These are phyloP conservation scores for Sphaerulina musiva DNA, from an alignment of 2,329 filamentous ascomycete species.

Conservation along the genomic window DNA sequence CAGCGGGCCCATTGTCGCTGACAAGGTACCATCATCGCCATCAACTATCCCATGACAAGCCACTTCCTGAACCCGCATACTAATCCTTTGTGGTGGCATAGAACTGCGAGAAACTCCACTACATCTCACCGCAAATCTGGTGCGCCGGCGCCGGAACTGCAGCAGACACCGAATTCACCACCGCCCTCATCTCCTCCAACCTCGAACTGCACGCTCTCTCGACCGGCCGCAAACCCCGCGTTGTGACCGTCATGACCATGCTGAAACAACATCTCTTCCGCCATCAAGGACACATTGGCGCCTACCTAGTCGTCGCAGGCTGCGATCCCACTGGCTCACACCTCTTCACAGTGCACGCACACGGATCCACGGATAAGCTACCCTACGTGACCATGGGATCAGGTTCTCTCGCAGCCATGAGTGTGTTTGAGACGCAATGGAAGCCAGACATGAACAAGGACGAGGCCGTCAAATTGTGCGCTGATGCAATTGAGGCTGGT, in stretches of 20 bases:
- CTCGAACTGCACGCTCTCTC: conserved; percentile 95
- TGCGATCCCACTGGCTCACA: conserved; percentile 93
- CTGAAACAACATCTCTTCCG: conserved; percentile 99
- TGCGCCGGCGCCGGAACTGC: conserved; percentile 96
- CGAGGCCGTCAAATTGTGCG: conserved; percentile 73
- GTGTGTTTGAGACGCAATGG: conserved; percentile 96
- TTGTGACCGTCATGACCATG: conserved; percentile 98
- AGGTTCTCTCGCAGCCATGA: conserved; percentile 93
- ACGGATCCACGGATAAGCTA: conserved; percentile 96
- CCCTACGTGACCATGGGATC: conserved; percentile 99
- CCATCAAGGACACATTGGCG: conserved; percentile 95
- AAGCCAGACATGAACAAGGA: conserved; percentile 68
- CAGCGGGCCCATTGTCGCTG: conserved; percentile 93
- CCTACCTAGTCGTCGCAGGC: conserved; percentile 93
- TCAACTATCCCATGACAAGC: background rate
- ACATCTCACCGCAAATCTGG: conserved; percentile 98
- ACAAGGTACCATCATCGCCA: conserved; percentile 59
- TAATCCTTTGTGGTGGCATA: conserved; percentile 10
- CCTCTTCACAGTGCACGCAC: conserved; percentile 96
- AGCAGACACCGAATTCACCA: conserved; percentile 98
- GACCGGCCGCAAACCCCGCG: conserved; percentile 90
- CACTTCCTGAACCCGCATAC: conserved; percentile 5
- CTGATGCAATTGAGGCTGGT: conserved; percentile 87
- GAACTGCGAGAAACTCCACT: conserved; percentile 99
- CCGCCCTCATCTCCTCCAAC: conserved; percentile 95